A percentile compares a stretch with the other conserved stretches of the same genome.
Evolutionary conservation across 441 rosid genomes (phyloP).

Genomic region (Codiaeum variegatum): DNA sequence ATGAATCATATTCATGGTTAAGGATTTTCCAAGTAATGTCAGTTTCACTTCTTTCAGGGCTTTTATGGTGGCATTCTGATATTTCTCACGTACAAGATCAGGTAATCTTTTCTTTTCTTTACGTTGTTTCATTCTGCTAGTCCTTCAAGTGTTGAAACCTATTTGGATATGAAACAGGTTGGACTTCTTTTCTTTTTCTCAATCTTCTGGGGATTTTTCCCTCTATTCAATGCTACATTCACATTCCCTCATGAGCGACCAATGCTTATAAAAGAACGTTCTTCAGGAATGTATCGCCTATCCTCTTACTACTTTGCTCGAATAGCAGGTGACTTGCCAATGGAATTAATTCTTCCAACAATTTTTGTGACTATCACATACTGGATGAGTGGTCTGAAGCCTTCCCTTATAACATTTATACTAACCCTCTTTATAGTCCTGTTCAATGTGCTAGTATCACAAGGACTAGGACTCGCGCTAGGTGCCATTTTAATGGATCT

Average conservation of each 20-base stretch:
- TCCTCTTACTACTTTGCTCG: constrained; percentile 79
- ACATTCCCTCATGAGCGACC: constrained; percentile 86
- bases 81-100: constrained; percentile 72
- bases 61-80: constrained; percentile 76
- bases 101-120: constrained; percentile 44
- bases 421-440: constrained; percentile 61
- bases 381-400: constrained; percentile 97
- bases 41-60: constrained; percentile 72
- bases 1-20: constrained; percentile 73
- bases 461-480: constrained; percentile 75
- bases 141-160: too few species aligned
- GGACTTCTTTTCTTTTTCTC: constrained; percentile 89
- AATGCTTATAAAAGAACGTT: constrained; percentile 73
- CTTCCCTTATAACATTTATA: constrained; percentile 50
- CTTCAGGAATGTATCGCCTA: constrained; percentile 84
- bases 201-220: constrained; percentile 89
- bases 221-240: constrained; percentile 74
- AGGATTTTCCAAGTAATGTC: constrained; percentile 80
- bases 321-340: constrained; percentile 76
- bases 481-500: constrained; percentile 83
- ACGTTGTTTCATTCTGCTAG: not conserved
- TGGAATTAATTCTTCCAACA: constrained; percentile 90
- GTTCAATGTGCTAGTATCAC: constrained; percentile 77
- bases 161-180: too few species aligned
- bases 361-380: constrained; percentile 66